Conservation (phyloP, 768 basidiomycete genomes). For the Jaapia argillacea region DNA sequence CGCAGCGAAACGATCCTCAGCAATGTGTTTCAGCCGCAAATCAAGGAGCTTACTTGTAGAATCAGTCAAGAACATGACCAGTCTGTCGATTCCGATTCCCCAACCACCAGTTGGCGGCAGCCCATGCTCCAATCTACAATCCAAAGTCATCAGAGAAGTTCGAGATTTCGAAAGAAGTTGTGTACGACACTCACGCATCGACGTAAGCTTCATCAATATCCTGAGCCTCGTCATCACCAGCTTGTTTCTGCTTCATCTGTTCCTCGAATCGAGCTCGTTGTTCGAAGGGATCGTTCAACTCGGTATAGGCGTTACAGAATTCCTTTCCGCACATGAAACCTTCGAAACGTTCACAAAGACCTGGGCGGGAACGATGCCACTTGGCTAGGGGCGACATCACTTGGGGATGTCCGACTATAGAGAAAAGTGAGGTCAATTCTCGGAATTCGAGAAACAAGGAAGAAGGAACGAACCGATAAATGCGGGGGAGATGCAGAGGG, state of each 20-base stretch:
- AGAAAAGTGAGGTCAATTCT: constrained; percentile 1
- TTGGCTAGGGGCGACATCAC: constrained; percentile 99
- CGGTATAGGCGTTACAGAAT: constrained; percentile 98
- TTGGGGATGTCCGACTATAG: constrained; percentile 89
- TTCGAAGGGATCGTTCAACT: constrained; percentile 98
- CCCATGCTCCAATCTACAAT: constrained; percentile 84
- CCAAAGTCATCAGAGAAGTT: constrained; percentile 5
- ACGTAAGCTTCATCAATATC: constrained; percentile 94
- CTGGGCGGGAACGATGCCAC: constrained; percentile 94
- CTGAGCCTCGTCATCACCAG: constrained; percentile 97
- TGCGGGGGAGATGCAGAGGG: constrained; percentile 89
- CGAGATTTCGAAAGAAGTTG: neutral
- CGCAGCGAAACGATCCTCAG: constrained; percentile 6
- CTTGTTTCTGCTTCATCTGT: constrained; percentile 88
- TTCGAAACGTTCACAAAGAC: constrained; percentile 97
- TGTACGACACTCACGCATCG: constrained; percentile 60
- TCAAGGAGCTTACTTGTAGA: constrained; percentile 61
- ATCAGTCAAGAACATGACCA: constrained; percentile 98
- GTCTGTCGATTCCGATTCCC: constrained; percentile 91
- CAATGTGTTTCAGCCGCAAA: neutral
- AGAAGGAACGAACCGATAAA: constrained; percentile 65
- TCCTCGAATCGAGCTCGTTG: constrained; percentile 95
- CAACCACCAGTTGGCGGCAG: constrained; percentile 96
- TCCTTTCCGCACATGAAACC: constrained; percentile 98
- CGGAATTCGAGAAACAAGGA: neutral